Base-by-base conservation (phyloP, 495 filamentous ascomycete species). In the Xylaria longipes region DNA sequence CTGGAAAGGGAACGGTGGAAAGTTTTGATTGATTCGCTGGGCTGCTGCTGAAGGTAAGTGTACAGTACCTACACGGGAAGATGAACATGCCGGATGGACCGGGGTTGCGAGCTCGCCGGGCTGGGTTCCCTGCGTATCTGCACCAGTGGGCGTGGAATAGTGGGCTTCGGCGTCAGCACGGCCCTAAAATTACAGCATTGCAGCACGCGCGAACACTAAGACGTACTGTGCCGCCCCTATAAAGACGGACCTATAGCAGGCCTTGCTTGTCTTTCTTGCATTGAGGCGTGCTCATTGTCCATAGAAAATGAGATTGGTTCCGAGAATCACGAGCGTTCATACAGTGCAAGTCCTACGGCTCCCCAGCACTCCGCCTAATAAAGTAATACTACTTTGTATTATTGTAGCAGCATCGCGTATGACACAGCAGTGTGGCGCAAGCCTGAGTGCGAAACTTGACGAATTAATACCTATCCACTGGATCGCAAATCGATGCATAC, bases 1-100 rank as follows among this genome's bases (percentile, higher is more conserved):
- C 57, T 71, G 75, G 74, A 72, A 77, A 77, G 72, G 73, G 75
- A 75, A 77, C 73, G 73, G 74, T 74, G 73, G 77, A 75, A 77
- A 76, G 76, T 75, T 79, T 79, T 79, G 77, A 76, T 74, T 77
- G 77, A 79, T 74, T 71, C 17, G 73, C 70, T 61, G 35, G 41
- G 33, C 48, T 46, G 61, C 41, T 35, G 43, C n/a, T n/a, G n/a
- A n/a, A n/a, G n/a, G n/a, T n/a, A 50, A 50, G 45, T n/a, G 63
- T 52, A 66, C 43, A 56, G 62, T 48, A n/a, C n/a, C n/a, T n/a
- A 65, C 62, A 7, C 62, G 35, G 66, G 65, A 35, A 14, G 31
- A 33, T 56, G 31, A 56, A 4, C 65, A 67, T 67, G 65, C 65
- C 70, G 70, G 70, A 67, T 72, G 41, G 43, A 72, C 70, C 70